phyloP scores from a whole-genome alignment of 2,329 filamentous ascomycete species.

The Pseudocercospora fuligena region DNA sequence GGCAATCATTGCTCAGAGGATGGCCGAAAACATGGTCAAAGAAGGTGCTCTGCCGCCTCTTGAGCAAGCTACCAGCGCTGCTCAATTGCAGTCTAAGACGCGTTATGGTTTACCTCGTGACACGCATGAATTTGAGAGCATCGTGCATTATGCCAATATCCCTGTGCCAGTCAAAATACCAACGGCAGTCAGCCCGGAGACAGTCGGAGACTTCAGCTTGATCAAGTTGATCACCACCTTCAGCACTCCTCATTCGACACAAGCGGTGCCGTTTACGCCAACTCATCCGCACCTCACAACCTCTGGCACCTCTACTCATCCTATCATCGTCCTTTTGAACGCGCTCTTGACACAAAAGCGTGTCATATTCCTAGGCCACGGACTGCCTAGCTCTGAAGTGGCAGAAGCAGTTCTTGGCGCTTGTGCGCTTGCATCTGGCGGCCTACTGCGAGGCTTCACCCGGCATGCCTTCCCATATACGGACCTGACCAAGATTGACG shows the following conservation, averaged over 20 bases:
- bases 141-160: constrained; percentile 93
- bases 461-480: constrained; percentile 97
- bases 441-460: constrained; percentile 90
- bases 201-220: constrained; percentile 94
- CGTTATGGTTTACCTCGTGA: constrained; percentile 83
- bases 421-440: constrained; percentile 89
- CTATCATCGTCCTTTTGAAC: constrained; percentile 92
- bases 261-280: constrained; percentile 76
- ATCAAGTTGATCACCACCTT: constrained; percentile 98
- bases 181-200: constrained; percentile 90
- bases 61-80: constrained; percentile 32
- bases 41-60: constrained; percentile 18
- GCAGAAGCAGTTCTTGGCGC: constrained; percentile 98
- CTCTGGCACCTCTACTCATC: constrained; percentile 85
- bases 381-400: constrained; percentile 91
- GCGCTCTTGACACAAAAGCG: constrained; percentile 95
- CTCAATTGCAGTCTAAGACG: constrained; percentile 55
- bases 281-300: constrained; percentile 93
- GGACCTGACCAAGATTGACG: constrained; percentile 95
- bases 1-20: constrained; percentile 84
- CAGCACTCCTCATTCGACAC: constrained; percentile 77
- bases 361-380: constrained; percentile 93
- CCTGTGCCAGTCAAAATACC: constrained; percentile 97
- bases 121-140: constrained; percentile 96
- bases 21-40: constrained; percentile 64